Evolutionary conservation across 2,329 filamentous ascomycete genomes (phyloP).

Genomic region (Fusarium tanahbumbuense): DNA sequence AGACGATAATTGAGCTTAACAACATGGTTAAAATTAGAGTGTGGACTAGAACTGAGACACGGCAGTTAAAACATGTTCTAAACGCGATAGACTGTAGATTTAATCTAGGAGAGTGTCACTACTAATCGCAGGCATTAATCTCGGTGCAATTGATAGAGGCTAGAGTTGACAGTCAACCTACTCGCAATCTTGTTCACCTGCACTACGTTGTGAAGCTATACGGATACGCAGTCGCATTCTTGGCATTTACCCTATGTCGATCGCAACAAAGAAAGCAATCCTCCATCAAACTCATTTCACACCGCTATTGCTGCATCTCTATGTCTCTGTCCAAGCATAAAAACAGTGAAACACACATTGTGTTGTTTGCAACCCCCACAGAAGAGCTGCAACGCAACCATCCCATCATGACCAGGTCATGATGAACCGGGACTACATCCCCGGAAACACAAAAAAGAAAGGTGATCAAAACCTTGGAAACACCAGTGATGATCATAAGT

Average conservation of each 20-base stretch:
- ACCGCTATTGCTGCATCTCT: not conserved
- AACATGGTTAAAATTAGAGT: conserved; percentile 37
- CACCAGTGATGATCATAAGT: not conserved
- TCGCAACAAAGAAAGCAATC: not conserved
- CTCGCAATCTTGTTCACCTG: conserved; percentile 27
- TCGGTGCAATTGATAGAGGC: too few species aligned
- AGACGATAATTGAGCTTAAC: conserved; percentile 9
- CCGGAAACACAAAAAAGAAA: conserved; percentile 6
- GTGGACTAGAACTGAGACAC: conserved; percentile 11
- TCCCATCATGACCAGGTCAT: not conserved
- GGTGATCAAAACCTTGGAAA: not conserved
- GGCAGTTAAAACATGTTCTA: not conserved
- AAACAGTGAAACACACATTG: conserved; percentile 3
- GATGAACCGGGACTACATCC: not conserved
- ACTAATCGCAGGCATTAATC: too few species aligned
- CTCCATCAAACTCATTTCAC: not conserved
- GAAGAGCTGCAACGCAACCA: not conserved
- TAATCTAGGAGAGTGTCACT: not conserved
- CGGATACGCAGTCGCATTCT: conserved; percentile 5
- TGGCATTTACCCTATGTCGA: conserved; percentile 14
- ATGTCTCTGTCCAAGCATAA: not conserved
- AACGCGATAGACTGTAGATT: not conserved
- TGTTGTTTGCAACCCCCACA: conserved; percentile 3
- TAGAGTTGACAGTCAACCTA: not conserved
- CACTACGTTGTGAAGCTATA: too few species aligned